A percentile compares a stretch with the other conserved stretches of the same genome.
Conservation (phyloP, 352 stramenopile species). For the Phytopythium ostracodes region DNA sequence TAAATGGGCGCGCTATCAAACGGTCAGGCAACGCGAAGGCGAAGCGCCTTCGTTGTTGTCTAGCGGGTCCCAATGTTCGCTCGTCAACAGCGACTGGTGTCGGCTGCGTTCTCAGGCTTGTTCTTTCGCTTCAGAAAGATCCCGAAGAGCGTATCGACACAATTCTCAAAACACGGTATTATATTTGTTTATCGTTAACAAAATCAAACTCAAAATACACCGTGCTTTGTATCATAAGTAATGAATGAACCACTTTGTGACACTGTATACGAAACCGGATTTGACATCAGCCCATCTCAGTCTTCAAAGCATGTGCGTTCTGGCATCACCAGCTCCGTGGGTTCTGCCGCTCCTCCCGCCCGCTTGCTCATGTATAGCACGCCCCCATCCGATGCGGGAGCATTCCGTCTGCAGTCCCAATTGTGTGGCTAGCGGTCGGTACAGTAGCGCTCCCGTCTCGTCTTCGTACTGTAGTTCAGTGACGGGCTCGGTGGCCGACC, state of each 20-base stretch:
- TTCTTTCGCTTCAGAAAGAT: slow-evolving; percentile 4
- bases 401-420: background rate
- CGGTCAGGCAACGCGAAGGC: background rate
- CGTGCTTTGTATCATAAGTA: background rate
- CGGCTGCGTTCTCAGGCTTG: background rate
- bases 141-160: background rate
- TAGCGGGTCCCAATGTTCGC: no score
- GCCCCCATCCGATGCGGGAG: background rate
- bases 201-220: background rate
- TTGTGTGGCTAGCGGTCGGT: background rate
- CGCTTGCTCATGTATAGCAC: background rate
- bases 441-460: background rate
- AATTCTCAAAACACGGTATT: background rate
- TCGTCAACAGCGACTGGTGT: background rate
- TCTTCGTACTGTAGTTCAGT: background rate
- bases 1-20: slow-evolving; percentile 1
- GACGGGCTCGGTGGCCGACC: no score
- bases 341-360: background rate
- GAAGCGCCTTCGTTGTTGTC: no score
- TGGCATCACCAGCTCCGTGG: background rate
- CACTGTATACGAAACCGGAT: background rate
- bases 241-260: background rate
- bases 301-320: background rate
- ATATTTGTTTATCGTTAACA: background rate
- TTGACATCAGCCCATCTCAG: background rate